Conservation (phyloP, 202 grass and related monocot species). For the Carex sylvatica region DNA sequence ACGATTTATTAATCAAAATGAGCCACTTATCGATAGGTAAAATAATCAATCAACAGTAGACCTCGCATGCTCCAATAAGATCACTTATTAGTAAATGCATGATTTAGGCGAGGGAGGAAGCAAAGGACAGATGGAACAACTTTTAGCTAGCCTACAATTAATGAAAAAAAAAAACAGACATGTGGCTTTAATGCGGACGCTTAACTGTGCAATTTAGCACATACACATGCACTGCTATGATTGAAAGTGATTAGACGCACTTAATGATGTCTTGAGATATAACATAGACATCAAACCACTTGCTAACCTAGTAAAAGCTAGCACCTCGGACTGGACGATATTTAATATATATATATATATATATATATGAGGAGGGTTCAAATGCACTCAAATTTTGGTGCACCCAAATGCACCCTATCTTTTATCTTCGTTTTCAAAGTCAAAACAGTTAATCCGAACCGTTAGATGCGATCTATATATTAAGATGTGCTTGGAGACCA, state of each 20-base stretch:
- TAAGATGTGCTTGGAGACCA: no score
- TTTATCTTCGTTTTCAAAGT: no score
- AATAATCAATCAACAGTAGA: not conserved
- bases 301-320: not conserved
- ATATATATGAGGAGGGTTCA: no score
- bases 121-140: not conserved
- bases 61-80: not conserved
- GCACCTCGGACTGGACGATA: no score
- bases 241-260: conserved; percentile 2
- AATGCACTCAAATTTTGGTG: no score
- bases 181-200: not conserved
- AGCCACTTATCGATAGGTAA: not conserved
- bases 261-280: not conserved
- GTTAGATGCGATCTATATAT: no score
- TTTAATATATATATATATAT: no score
- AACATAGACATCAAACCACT: not conserved
- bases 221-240: conserved; percentile 5
- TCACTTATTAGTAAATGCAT: not conserved
- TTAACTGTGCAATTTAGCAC: conserved; percentile 16
- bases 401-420: no score
- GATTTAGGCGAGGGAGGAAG: not conserved
- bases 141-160: not conserved
- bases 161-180: not conserved
- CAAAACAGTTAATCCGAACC: no score
- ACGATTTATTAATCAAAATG: not conserved